Evolutionary conservation across 2,329 filamentous ascomycete species (phyloP).

Genomic region (Pseudogymnoascus sp.): DNA sequence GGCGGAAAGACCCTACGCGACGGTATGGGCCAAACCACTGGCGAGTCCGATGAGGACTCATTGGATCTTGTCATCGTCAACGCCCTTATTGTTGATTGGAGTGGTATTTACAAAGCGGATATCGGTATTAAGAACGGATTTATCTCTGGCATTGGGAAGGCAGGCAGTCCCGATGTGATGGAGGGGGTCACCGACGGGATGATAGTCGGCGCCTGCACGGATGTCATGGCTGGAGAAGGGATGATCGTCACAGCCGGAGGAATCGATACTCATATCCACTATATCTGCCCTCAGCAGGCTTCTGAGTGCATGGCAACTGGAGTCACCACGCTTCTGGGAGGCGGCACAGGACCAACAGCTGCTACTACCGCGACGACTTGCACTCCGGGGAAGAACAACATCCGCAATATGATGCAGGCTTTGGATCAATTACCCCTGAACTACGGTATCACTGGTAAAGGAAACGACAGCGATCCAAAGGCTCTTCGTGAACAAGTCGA

Average conservation of each 20-base stretch:
- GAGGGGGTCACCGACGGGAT: conserved; percentile 71
- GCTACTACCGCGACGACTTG: conserved; percentile 90
- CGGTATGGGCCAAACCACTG: conserved; percentile 90
- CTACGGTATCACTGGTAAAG: conserved; percentile 85
- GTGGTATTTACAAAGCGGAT: conserved; percentile 91
- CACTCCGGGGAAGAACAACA: conserved; percentile 76
- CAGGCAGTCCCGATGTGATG: conserved; percentile 97
- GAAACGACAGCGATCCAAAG: conserved; percentile 68
- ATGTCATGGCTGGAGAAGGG: conserved; percentile 84
- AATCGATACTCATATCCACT: conserved; percentile 85
- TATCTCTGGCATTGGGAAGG: conserved; percentile 87
- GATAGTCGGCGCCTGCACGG: conserved; percentile 80
- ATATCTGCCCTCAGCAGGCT: conserved; percentile 90
- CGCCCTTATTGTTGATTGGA: conserved; percentile 83
- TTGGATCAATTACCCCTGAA: conserved; percentile 77
- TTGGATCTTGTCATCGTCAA: conserved; percentile 86
- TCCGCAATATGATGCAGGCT: conserved; percentile 84
- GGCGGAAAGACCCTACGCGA: conserved; percentile 90
- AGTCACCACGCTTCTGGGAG: conserved; percentile 84
- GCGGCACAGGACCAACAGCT: conserved; percentile 86
- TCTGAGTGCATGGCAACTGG: conserved; percentile 77
- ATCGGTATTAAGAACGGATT: conserved; percentile 84
- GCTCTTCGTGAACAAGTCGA: conserved; percentile 72
- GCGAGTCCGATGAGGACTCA: conserved; percentile 61
- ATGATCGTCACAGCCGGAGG: conserved; percentile 88